Evolutionary conservation across 140 eudicot species (phyloP), one percentile per base, ranked within the genome.

Genomic region (Cichorium intybus): DNA sequence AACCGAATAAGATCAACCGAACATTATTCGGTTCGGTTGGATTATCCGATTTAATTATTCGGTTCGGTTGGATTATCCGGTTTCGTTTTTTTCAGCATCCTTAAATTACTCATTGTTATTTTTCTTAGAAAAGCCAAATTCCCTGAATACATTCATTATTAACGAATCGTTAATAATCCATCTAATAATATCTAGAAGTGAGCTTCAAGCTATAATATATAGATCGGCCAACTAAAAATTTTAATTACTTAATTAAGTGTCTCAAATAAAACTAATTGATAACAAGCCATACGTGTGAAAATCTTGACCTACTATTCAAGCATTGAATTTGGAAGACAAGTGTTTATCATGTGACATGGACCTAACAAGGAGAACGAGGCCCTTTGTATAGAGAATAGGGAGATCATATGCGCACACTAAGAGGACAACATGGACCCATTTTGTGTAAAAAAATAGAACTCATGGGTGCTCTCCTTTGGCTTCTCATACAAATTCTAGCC

Each of bases 331-430:
- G 62, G 48, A 66, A 74, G 74, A 74, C 74, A 74, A 61, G 63
- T 66, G 69, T 26, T 29, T 71, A 72, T 74, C 33, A 58, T 35
- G 20, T 57, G 79, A 74, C 62, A 56, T 65, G 79, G 79, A 65
- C 68, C 37, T 74, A 34, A 66, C 56, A 57, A 47, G 67, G 28
- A 47, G 73, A 56, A 65, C 18, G 79, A 74, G 73, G 74, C 74
- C 79, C 67, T 74, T 10, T 74, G 79, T 74, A 64, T 14, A 56
- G 73, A 46, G 61, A 73, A 29, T 24, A 64, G 73, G 67, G 67
- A 73, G 73, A 56, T 73, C 47, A 66, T 56, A 16, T 48, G 67
- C 49, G 37, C 79, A 65, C 79, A 66, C 56, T 65, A 56, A 65
- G 60, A 73, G 51, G 68, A 58, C 69, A 74, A 16, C 24, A 58